Conservation (phyloP, 345 rosid genomes). For the Gossypium herbaceum region DNA sequence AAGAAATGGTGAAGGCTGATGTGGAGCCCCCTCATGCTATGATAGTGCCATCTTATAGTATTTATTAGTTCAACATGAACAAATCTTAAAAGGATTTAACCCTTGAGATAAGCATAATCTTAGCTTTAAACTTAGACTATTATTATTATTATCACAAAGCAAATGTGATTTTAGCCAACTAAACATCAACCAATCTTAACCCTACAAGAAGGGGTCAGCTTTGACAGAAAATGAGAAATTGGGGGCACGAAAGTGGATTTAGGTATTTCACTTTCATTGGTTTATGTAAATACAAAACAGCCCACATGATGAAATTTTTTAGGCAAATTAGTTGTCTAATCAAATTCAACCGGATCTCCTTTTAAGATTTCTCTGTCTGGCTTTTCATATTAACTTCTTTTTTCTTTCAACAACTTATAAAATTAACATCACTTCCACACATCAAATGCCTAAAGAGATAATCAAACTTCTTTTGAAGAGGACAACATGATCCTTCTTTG, state of each 20-base stretch:
- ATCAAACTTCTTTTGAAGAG: not conserved
- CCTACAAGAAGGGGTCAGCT: conserved; percentile 3
- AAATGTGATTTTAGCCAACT: conserved; percentile 2
- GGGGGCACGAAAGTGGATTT: conserved; percentile 1
- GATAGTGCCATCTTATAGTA: conserved; percentile 18
- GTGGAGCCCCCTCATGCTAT: conserved; percentile 26
- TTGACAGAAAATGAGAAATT: conserved; percentile 1
- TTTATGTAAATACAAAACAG: not conserved
- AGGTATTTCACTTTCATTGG: not conserved
- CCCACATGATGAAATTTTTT: conserved; percentile 3
- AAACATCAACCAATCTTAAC: conserved; percentile 13
- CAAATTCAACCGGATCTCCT: conserved; percentile 33
- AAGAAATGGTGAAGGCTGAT: conserved; percentile 32
- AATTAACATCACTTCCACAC: conserved; percentile 15
- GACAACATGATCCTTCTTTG: not conserved
- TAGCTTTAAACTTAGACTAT: conserved; percentile 7
- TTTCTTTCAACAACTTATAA: not conserved
- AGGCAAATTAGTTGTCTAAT: conserved; percentile 25
- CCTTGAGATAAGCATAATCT: conserved; percentile 30
- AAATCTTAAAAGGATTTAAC: conserved; percentile 25
- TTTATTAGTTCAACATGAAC: conserved; percentile 24
- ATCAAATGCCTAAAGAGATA: conserved; percentile 4
- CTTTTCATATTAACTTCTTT: not conserved
- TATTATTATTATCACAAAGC: conserved; percentile 5
- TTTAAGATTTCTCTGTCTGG: conserved; percentile 30